phyloP scores from a whole-genome alignment of 108 stramenopile genomes.

The Nannochloropsis salina region DNA sequence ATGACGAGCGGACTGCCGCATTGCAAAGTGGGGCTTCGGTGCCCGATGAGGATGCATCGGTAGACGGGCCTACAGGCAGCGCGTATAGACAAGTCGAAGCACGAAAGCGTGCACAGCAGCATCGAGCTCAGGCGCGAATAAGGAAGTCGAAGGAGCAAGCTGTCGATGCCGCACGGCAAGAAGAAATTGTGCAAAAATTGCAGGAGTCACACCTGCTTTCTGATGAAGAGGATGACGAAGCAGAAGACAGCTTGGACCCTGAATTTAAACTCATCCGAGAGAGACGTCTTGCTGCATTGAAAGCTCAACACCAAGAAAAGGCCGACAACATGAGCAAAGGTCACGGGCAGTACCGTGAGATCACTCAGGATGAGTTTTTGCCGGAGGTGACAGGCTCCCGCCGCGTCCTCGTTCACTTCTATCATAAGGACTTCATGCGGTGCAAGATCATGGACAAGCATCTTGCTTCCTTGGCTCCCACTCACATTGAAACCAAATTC shows the following conservation, averaged over 20 bases:
- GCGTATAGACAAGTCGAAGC: constrained; percentile 28
- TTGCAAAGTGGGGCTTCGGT: background rate
- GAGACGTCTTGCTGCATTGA: constrained; percentile 69
- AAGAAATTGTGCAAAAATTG: constrained; percentile 29
- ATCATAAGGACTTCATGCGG: constrained; percentile 84
- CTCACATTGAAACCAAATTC: constrained; percentile 79
- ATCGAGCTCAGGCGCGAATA: constrained; percentile 28
- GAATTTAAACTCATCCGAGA: constrained; percentile 63
- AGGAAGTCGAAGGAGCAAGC: constrained; percentile 32
- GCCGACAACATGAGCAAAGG: constrained; percentile 75
- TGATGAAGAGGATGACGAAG: constrained; percentile 49
- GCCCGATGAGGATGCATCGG: constrained; percentile 26
- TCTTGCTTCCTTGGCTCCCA: constrained; percentile 63
- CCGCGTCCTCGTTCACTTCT: constrained; percentile 77
- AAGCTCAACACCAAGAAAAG: constrained; percentile 58
- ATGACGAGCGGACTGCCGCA: constrained; percentile 24
- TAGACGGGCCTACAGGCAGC: constrained; percentile 31
- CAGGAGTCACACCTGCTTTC: constrained; percentile 6
- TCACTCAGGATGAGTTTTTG: constrained; percentile 89
- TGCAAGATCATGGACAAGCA: constrained; percentile 91
- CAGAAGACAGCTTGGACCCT: constrained; percentile 41
- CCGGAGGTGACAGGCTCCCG: constrained; percentile 61
- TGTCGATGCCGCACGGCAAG: constrained; percentile 28
- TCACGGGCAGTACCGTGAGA: constrained; percentile 87
- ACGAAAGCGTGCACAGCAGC: constrained; percentile 34